Evolutionary conservation across 2,329 filamentous ascomycete species (phyloP), one percentile per base, ranked within the genome.

Genomic region (Cladosporium halotolerans): DNA sequence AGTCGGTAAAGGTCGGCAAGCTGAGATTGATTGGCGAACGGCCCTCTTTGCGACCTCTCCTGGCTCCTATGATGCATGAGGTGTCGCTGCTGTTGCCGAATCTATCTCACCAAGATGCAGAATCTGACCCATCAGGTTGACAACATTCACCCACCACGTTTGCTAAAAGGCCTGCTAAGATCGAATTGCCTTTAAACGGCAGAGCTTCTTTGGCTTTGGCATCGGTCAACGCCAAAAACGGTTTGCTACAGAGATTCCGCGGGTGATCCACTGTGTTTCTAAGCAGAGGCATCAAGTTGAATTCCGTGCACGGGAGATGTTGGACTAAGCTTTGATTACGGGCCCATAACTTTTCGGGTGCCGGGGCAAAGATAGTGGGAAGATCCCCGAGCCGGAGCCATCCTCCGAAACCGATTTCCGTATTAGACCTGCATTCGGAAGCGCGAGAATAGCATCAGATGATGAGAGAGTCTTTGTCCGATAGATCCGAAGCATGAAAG

Each of bases 331-430:
- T 51, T 51, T 51, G 28, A 51, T 51, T 51, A 33, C 14, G 32
- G 33, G 18, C 40, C 48, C 48, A 51, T 51, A 50, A 19, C 38
- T 36, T 9, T 51, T 39, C 48, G 48, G 48, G 44, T 40, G 47
- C 44, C 48, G 40, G 48, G 23, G 23, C 23, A 28, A 28, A 7
- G 23, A 28, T 51, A 39, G 32, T 40, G 48, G 40, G 40, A 18
- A 51, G 48, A 51, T 51, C 48, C 44, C 40, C 28, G 34, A 16
- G 28, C 18, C 38, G 38, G 46, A 14, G 16, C 16, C 11, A 9
- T 14, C 19, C 31, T 40, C 48, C 40, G 39, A 43, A 44, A 14
- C 42, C 10, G 16, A 10, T 31, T 23, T 32, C 23, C 16, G 9
- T 16, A n/a, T 14, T 42, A 1, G 40, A 42, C 11, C 40, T 28